Evolutionary conservation across 176 grass and related monocot genomes (phyloP).

Genomic region (Aegilops bicornis): DNA sequence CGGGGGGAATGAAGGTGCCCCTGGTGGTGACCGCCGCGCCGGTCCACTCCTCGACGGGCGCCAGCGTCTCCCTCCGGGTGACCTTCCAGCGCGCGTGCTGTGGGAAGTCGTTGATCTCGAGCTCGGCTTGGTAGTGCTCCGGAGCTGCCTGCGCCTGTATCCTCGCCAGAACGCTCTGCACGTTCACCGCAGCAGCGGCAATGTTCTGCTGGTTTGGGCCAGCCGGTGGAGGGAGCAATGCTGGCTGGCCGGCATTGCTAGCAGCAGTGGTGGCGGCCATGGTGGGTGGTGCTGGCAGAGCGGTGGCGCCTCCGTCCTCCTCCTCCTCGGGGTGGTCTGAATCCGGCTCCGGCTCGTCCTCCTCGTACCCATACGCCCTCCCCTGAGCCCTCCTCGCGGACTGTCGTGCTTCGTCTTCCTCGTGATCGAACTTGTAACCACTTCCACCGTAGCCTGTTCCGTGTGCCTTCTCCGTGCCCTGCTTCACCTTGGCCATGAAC

Average conservation of each 20-base stretch:
- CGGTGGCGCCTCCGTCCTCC: constrained; percentile 51
- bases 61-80: constrained; percentile 90
- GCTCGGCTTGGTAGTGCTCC: constrained; percentile 90
- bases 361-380: constrained; percentile 88
- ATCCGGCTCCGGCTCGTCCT: constrained; percentile 90
- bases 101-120: constrained; percentile 95
- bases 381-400: constrained; percentile 83
- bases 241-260: constrained; percentile 28
- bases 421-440: constrained; percentile 95
- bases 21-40: constrained; percentile 87
- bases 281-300: background rate
- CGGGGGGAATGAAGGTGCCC: constrained; percentile 72
- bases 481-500: constrained; percentile 93
- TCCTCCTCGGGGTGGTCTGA: constrained; percentile 35
- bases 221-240: constrained; percentile 52
- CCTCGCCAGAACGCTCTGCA: constrained; percentile 76
- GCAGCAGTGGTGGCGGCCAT: constrained; percentile 36
- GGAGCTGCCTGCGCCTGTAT: constrained; percentile 91
- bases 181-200: constrained; percentile 82
- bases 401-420: constrained; percentile 88
- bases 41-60: constrained; percentile 86
- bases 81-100: constrained; percentile 94
- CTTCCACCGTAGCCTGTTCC: constrained; percentile 96
- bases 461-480: constrained; percentile 84
- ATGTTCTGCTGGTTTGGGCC: constrained; percentile 39